These are phyloP conservation scores for Entomortierella lignicola DNA, from an alignment of 192 early-diverging fungal species.

Conservation along the genomic window DNA sequence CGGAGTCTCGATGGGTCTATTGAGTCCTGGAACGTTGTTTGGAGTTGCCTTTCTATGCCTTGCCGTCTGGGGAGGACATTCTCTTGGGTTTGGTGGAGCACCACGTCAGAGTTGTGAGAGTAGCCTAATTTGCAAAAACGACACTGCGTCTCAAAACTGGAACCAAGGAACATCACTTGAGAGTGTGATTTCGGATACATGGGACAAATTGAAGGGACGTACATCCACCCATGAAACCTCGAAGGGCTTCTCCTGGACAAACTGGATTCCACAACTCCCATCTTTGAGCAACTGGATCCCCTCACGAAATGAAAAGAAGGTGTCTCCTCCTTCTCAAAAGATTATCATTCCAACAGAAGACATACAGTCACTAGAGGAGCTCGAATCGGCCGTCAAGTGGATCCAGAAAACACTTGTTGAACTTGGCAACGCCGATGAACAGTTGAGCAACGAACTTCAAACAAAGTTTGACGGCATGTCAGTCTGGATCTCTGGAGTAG, in stretches of 20 bases:
- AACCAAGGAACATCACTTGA: not conserved
- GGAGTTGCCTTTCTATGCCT: constrained; percentile 14
- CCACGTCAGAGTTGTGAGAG: not conserved
- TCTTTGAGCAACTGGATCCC: constrained; percentile 34
- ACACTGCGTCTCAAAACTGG: not conserved
- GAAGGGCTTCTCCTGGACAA: constrained; percentile 1
- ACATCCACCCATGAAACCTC: not conserved
- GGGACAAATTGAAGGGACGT: constrained; percentile 11
- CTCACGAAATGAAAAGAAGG: not conserved
- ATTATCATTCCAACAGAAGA: constrained; percentile 30
- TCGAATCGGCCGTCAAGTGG: constrained; percentile 30
- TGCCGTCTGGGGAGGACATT: constrained; percentile 5
- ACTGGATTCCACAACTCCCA: constrained; percentile 32
- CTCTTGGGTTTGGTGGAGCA: not conserved
- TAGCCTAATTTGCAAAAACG: constrained; percentile 8
- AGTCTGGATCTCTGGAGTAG: constrained; percentile 14
- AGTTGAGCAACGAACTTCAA: constrained; percentile 9
- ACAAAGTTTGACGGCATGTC: constrained; percentile 10
- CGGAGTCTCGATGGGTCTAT: constrained; percentile 17
- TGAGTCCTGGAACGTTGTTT: constrained; percentile 35
- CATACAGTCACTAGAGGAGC: constrained; percentile 31
- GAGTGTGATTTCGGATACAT: constrained; percentile 1
- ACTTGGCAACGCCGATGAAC: constrained; percentile 11
- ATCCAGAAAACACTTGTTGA: constrained; percentile 34
- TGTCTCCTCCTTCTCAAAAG: not conserved